Evolutionary conservation across 306 rosid species (phyloP).

Genomic region (Prunus mira): DNA sequence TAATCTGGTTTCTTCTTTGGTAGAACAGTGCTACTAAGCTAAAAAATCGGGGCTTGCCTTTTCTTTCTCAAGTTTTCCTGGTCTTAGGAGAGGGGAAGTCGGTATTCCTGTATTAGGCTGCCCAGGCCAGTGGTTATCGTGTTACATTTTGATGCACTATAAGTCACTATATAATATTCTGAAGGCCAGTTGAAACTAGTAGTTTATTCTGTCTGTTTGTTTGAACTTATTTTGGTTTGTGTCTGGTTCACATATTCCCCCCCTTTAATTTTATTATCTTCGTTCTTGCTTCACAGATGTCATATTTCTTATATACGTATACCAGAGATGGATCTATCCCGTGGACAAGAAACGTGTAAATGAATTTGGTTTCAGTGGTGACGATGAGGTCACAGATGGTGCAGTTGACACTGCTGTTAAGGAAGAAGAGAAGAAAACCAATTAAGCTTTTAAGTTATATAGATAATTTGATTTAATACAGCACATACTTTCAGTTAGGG

Average conservation of each 20-base stretch:
- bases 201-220: neutral
- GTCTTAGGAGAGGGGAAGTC: neutral
- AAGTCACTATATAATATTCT: neutral
- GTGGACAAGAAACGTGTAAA: constrained; percentile 92
- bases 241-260: neutral
- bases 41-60: neutral
- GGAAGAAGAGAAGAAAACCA: constrained; percentile 93
- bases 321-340: constrained; percentile 92
- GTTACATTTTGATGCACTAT: neutral
- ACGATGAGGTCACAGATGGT: constrained; percentile 42
- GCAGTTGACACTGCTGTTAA: constrained; percentile 35
- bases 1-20: neutral
- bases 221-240: neutral
- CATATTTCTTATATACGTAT: constrained; percentile 74
- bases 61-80: neutral
- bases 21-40: neutral
- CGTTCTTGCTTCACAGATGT: constrained; percentile 63
- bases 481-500: constrained; percentile 23
- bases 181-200: neutral
- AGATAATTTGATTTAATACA: constrained; percentile 20
- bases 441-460: constrained; percentile 43
- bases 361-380: constrained; percentile 95
- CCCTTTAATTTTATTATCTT: constrained; percentile 10
- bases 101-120: neutral
- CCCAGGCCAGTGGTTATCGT: neutral